These are phyloP conservation scores for Phallus indusiatus DNA, from an alignment of 768 basidiomycete species.

Conservation along the genomic window DNA sequence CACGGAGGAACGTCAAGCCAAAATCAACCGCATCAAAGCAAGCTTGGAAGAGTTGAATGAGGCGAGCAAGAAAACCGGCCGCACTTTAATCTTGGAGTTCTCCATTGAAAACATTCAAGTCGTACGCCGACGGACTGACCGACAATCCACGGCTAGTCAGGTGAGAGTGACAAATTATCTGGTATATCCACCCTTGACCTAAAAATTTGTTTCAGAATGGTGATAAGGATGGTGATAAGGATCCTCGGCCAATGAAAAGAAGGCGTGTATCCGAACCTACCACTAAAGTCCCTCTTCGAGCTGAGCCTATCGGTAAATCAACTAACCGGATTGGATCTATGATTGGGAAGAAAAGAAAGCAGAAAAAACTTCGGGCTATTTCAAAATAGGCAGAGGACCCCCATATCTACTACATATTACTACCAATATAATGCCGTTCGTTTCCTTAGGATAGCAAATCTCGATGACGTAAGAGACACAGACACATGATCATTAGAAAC, in stretches of 20 bases:
- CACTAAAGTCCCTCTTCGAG: background rate
- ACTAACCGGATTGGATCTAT: slow-evolving; percentile 52
- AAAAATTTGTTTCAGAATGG: slow-evolving; percentile 10
- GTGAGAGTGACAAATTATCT: slow-evolving; percentile 12
- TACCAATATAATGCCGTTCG: background rate
- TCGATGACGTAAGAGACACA: background rate
- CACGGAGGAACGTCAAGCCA: slow-evolving; percentile 38
- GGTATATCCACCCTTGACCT: background rate
- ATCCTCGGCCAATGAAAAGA: background rate
- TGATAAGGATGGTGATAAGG: slow-evolving; percentile 10
- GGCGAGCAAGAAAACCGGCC: slow-evolving; percentile 7
- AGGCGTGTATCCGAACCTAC: background rate
- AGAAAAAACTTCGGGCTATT: slow-evolving; percentile 29
- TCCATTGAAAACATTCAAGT: slow-evolving; percentile 94
- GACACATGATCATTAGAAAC: background rate
- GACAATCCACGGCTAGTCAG: slow-evolving; percentile 31
- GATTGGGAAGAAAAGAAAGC: slow-evolving; percentile 75
- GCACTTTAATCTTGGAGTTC: slow-evolving; percentile 81
- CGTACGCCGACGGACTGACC: slow-evolving; percentile 61
- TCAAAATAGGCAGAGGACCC: background rate
- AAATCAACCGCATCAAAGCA: slow-evolving; percentile 50
- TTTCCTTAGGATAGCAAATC: background rate
- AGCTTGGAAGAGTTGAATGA: slow-evolving; percentile 32
- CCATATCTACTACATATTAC: background rate
- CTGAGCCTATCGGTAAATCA: slow-evolving; percentile 28